Percentiles rank a stretch among this genome's conserved stretches.
Evolutionary conservation across 2,329 filamentous ascomycete species (phyloP).

Genomic region (Ilyonectria destructans): DNA sequence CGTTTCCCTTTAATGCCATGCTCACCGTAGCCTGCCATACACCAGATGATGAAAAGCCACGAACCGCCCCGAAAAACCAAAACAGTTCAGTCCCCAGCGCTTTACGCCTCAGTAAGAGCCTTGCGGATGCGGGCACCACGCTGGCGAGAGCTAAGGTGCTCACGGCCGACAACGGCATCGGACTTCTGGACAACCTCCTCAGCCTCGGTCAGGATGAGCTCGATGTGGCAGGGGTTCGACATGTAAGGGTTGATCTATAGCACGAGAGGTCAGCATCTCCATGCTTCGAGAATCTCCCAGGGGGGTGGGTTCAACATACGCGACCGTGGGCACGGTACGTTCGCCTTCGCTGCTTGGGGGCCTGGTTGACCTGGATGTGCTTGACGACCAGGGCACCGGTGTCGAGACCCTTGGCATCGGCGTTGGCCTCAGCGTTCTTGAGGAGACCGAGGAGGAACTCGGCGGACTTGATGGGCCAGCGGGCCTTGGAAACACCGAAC

Average conservation of each 20-base stretch:
- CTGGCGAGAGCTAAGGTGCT: constrained; percentile 92
- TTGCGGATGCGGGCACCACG: constrained; percentile 80
- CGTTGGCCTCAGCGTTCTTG: constrained; percentile 97
- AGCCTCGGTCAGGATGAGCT: constrained; percentile 98
- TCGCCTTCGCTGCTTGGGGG: constrained; percentile 98
- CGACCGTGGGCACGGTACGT: constrained; percentile 99
- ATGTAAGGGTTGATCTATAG: constrained; percentile 99
- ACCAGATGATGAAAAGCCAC: constrained; percentile 60
- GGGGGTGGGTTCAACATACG: constrained; percentile 75
- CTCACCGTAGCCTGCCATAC: constrained; percentile 58
- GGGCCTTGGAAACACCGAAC: constrained; percentile 97
- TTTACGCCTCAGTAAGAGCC: constrained; percentile 77
- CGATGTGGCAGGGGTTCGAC: constrained; percentile 99
- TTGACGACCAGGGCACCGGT: constrained; percentile 98
- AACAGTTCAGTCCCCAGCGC: constrained; percentile 46
- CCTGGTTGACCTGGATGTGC: constrained; percentile 99
- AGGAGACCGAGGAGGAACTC: constrained; percentile 98
- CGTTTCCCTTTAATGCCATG: constrained; percentile 59
- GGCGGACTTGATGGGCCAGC: constrained; percentile 99
- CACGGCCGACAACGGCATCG: constrained; percentile 82
- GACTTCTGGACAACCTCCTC: constrained; percentile 97
- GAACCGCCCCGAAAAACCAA: constrained; percentile 54
- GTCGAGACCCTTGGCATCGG: constrained; percentile 97
- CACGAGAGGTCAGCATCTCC: constrained; percentile 27
- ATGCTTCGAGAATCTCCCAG: not conserved